phyloP scores from a whole-genome alignment of 768 basidiomycete species.

The Cyclocybe cylindracea region DNA sequence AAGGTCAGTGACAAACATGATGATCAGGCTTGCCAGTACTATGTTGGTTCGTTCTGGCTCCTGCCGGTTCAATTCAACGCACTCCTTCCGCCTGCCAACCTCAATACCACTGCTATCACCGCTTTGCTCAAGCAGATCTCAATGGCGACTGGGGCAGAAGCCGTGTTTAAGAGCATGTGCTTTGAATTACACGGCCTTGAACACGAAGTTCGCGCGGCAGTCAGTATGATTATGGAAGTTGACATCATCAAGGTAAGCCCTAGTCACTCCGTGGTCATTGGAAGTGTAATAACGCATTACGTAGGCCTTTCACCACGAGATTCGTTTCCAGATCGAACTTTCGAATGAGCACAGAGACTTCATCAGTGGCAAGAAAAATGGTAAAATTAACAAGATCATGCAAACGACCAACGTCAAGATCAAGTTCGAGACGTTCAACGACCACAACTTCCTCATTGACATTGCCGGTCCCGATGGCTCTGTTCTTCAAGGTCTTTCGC shows the following conservation, averaged over 20 bases:
- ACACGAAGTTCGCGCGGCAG: conserved; percentile 84
- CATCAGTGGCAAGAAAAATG: conserved; percentile 99
- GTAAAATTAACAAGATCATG: conserved; percentile 99
- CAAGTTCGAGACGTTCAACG: conserved; percentile 98
- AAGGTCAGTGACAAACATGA: not conserved
- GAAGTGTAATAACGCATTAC: conserved; percentile 4
- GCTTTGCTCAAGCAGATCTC: conserved; percentile 87
- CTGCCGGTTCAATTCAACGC: conserved; percentile 93
- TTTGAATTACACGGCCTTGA: conserved; percentile 97
- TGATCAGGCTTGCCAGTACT: conserved; percentile 89
- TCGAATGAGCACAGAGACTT: conserved; percentile 98
- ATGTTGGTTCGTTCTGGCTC: conserved; percentile 97
- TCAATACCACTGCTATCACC: conserved; percentile 82
- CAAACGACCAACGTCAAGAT: conserved; percentile 96
- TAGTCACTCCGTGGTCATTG: not conserved
- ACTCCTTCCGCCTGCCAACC: conserved; percentile 76
- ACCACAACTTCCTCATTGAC: conserved; percentile 93
- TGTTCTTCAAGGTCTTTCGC: conserved; percentile 82
- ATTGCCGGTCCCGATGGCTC: conserved; percentile 83
- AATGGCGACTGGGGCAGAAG: conserved; percentile 84
- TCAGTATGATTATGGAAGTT: conserved; percentile 84
- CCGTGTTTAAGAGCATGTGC: conserved; percentile 96
- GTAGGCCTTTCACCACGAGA: conserved; percentile 93
- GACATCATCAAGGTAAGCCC: conserved; percentile 83
- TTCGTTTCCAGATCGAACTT: conserved; percentile 96